These are phyloP conservation scores for Aspergillus proliferans DNA, from an alignment of 2,329 filamentous ascomycete species.

Conservation along the genomic window DNA sequence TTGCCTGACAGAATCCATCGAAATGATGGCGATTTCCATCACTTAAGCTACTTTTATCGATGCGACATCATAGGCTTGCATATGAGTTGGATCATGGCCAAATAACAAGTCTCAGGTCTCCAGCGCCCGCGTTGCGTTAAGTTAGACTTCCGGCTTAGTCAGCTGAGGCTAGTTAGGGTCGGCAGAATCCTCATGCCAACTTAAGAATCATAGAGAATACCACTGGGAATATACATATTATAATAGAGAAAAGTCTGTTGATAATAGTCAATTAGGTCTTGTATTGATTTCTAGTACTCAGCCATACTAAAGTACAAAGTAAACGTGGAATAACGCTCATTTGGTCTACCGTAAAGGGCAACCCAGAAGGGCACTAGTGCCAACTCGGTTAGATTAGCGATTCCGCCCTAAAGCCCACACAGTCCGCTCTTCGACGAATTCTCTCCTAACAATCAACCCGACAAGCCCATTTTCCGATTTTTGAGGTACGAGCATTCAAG, in stretches of 20 bases:
- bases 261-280: too few species aligned
- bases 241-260: too few species aligned
- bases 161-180: background rate
- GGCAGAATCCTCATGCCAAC: background rate
- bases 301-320: too few species aligned
- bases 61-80: too few species aligned
- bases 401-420: constrained; percentile 42
- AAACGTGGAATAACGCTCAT: too few species aligned
- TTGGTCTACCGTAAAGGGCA: background rate
- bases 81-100: too few species aligned
- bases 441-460: constrained; percentile 32
- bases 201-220: too few species aligned
- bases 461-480: constrained; percentile 38
- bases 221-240: too few species aligned
- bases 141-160: background rate
- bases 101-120: background rate
- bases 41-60: background rate
- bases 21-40: background rate
- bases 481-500: constrained; percentile 34
- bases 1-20: background rate
- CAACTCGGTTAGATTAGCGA: constrained; percentile 41
- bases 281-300: too few species aligned
- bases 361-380: constrained; percentile 23
- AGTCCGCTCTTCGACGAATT: constrained; percentile 35
- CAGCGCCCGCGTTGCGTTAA: background rate